Evolutionary conservation across 176 grass and related monocot species (phyloP), one percentile per base, ranked within the genome.

Genomic region (Rhynchospora breviuscula): DNA sequence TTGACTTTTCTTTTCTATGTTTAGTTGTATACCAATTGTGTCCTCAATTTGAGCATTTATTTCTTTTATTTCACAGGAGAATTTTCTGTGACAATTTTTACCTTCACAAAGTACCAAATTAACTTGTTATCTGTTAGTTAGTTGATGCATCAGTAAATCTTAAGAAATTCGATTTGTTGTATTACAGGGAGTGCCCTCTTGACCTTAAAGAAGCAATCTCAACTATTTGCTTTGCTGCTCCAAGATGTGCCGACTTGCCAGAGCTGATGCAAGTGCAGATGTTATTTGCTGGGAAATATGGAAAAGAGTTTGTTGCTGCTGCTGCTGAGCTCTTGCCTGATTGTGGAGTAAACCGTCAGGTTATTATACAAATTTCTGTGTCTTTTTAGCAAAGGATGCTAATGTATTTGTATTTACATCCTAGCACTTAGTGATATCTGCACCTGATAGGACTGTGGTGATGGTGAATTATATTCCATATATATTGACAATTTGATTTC

Each of bases 171-270:
- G 59, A 61, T 43, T 26, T 81, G 68, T 59, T 26, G n/a, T 86
- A 9, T 10, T 92, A 80, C 88, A 99, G 96, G 82, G 93, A 93
- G 69, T 99, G 96, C n/a, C 96, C 96, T 81, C 87, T 99, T 81
- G 96, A 99, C 89, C 89, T 99, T 53, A 99, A 99, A 93, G 96
- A 99, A 87, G 93, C 96, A 82, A 95, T 99, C 78, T 99, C 96
- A 18, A 99, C 89, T 25, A 92, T 99, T 78, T 99, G 96, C 82
- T 99, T 99, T 81, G 93, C 96, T 70, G 93, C 96, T 90, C 96
- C 93, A 81, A 90, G 96, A 73, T 99, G 93, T 84, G 86, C 93
- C 14, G 96, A 99, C 88, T 86, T 99, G 47, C 89, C 89, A 59
- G 96, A 99, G 86, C 80, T 99, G 45, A 86, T 88, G 71, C 96